Evolutionary conservation across 2,329 filamentous ascomycete genomes (phyloP).

Genomic region (Lecanicillium sp.): DNA sequence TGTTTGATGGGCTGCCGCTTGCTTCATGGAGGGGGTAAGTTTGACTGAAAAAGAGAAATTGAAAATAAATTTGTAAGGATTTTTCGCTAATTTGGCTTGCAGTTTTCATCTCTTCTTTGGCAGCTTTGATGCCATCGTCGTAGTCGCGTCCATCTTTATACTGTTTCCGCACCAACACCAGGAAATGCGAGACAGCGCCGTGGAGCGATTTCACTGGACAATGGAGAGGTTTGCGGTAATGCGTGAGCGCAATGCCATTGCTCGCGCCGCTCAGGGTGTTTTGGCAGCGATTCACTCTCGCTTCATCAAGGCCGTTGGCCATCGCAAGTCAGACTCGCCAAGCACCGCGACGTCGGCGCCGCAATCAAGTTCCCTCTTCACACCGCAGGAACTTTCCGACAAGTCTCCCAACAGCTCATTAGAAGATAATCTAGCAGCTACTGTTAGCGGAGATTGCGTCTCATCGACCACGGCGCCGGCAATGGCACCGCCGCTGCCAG

Average conservation of each 20-base stretch:
- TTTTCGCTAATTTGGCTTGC: neutral
- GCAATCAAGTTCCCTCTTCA: neutral
- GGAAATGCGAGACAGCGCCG: slow-evolving; percentile 35
- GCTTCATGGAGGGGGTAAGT: slow-evolving; percentile 38
- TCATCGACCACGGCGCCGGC: too few relatives aligned
- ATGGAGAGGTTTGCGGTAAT: slow-evolving; percentile 51
- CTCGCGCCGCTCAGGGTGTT: slow-evolving; percentile 45
- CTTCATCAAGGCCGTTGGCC: slow-evolving; percentile 40
- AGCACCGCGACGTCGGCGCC: slow-evolving; percentile 12
- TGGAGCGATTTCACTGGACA: slow-evolving; percentile 52
- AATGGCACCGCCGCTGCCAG: slow-evolving; percentile 8
- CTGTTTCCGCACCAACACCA: slow-evolving; percentile 48
- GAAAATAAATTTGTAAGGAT: slow-evolving; percentile 30
- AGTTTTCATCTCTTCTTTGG: slow-evolving; percentile 52
- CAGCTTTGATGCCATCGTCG: slow-evolving; percentile 55
- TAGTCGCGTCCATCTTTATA: slow-evolving; percentile 53
- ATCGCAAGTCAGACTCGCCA: slow-evolving; percentile 7
- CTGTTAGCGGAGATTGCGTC: neutral
- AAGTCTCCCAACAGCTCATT: neutral
- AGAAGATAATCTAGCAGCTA: neutral
- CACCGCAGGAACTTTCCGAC: neutral
- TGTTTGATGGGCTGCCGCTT: slow-evolving; percentile 39
- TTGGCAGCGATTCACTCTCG: slow-evolving; percentile 46
- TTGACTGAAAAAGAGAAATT: too few relatives aligned
- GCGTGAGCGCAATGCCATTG: slow-evolving; percentile 43